Evolutionary conservation across 139 green algal genomes (phyloP).

Genomic region (Klebsormidium nitens): DNA sequence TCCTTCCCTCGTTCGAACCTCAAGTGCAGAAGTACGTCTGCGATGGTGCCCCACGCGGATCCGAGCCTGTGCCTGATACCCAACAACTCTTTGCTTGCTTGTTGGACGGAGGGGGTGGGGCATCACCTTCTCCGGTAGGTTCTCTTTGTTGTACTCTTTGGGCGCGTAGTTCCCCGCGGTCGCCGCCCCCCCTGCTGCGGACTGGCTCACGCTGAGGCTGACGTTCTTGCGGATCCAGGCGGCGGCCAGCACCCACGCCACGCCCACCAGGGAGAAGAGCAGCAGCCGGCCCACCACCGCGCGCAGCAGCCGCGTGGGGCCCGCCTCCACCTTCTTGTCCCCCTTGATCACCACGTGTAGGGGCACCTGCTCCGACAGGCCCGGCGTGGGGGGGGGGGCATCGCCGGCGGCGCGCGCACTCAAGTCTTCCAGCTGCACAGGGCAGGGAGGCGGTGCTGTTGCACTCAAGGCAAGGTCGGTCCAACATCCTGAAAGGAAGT

Average conservation of each 20-base stretch:
- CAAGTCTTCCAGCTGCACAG: slow-evolving; percentile 19
- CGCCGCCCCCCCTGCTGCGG: not conserved
- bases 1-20: not conserved
- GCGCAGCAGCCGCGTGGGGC: slow-evolving; percentile 2
- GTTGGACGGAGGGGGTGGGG: too few species aligned
- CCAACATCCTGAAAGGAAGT: too few species aligned
- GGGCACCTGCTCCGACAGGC: not conserved
- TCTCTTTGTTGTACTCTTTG: slow-evolving; percentile 64
- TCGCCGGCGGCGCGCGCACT: not conserved
- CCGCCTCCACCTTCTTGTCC: not conserved
- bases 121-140: slow-evolving; percentile 40
- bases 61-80: not conserved
- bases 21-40: not conserved
- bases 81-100: too few species aligned
- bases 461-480: not conserved
- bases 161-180: slow-evolving; percentile 35
- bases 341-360: slow-evolving; percentile 21
- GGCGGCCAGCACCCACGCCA: not conserved
- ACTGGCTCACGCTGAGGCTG: not conserved
- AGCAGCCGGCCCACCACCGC: not conserved
- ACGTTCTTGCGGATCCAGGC: not conserved
- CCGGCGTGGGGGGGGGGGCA: not conserved
- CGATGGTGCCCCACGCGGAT: not conserved
- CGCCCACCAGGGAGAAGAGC: not conserved
- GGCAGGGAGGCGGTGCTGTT: not conserved